phyloP scores from a whole-genome alignment of 148 eudicot genomes.

The Gaultheria prostrata region DNA sequence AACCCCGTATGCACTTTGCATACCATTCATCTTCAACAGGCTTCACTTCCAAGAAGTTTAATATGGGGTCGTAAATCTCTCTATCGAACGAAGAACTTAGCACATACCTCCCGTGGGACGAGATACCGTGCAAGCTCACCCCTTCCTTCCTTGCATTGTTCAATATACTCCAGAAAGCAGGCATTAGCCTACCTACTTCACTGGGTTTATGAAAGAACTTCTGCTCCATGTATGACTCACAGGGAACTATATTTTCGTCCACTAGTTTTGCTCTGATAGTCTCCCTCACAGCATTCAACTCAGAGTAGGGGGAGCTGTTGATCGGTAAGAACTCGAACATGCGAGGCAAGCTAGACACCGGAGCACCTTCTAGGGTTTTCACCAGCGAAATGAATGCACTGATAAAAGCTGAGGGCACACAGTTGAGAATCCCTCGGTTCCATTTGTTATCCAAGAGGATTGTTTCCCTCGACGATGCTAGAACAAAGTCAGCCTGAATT shows the following conservation, averaged over 20 bases:
- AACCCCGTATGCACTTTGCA: slow-evolving; percentile 47
- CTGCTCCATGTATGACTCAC: slow-evolving; percentile 44
- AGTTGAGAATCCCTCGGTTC: slow-evolving; percentile 66
- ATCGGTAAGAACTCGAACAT: slow-evolving; percentile 54
- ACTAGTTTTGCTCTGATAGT: slow-evolving; percentile 31
- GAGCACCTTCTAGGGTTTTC: slow-evolving; percentile 39
- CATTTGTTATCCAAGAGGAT: slow-evolving; percentile 58
- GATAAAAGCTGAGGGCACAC: slow-evolving; percentile 53
- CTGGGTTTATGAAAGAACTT: slow-evolving; percentile 51
- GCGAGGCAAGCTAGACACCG: slow-evolving; percentile 35
- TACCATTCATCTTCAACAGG: slow-evolving; percentile 54
- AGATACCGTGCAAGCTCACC: slow-evolving; percentile 41
- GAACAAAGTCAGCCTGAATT: slow-evolving; percentile 68
- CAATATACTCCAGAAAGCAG: slow-evolving; percentile 51
- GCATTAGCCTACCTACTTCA: slow-evolving; percentile 55
- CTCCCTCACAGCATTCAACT: slow-evolving; percentile 45
- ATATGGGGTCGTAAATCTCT: slow-evolving; percentile 31
- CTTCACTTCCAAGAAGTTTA: slow-evolving; percentile 45
- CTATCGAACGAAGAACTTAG: slow-evolving; percentile 50
- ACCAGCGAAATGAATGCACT: slow-evolving; percentile 44
- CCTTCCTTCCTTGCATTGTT: slow-evolving; percentile 38
- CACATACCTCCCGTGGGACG: slow-evolving; percentile 51
- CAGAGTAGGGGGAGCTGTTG: slow-evolving; percentile 27
- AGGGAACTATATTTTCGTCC: slow-evolving; percentile 41
- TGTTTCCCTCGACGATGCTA: slow-evolving; percentile 63